phyloP scores from a whole-genome alignment of 805 yeast species.

The Lipomyces kockii region DNA sequence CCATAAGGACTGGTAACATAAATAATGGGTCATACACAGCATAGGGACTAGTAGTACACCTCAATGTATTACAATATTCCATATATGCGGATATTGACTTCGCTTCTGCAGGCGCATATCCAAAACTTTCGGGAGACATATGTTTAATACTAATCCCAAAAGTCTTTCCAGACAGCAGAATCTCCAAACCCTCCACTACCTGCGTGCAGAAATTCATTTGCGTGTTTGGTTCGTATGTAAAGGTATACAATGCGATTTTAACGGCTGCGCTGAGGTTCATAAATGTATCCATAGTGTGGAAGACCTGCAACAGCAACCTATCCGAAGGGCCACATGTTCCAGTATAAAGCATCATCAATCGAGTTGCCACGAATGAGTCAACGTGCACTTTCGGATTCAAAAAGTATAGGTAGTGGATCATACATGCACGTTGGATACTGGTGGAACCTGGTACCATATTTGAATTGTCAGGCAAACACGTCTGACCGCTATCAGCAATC shows the following conservation, averaged over 20 bases:
- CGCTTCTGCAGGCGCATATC: constrained; percentile 41
- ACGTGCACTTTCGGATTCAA: constrained; percentile 55
- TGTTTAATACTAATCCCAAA: constrained; percentile 34
- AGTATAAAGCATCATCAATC: constrained; percentile 57
- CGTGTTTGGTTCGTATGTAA: constrained; percentile 3
- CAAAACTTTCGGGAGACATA: constrained; percentile 68
- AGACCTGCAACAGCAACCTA: constrained; percentile 58
- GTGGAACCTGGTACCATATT: constrained; percentile 11
- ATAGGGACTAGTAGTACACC: not conserved
- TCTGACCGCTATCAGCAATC: constrained; percentile 58
- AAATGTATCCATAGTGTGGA: constrained; percentile 61
- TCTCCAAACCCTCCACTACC: not conserved
- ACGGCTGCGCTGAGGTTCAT: constrained; percentile 39
- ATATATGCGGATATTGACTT: not conserved
- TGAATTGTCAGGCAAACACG: constrained; percentile 18
- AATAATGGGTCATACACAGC: constrained; percentile 32
- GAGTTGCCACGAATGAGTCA: constrained; percentile 53
- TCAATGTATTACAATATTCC: not conserved
- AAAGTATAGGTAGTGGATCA: constrained; percentile 57
- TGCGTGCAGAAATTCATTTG: not conserved
- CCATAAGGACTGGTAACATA: constrained; percentile 21
- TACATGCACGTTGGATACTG: constrained; percentile 50
- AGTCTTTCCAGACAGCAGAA: constrained; percentile 9
- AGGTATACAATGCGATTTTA: constrained; percentile 10
- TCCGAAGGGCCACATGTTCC: constrained; percentile 71